phyloP scores from a whole-genome alignment of 306 rosid genomes.

The Amphicarpaea edgeworthii region DNA sequence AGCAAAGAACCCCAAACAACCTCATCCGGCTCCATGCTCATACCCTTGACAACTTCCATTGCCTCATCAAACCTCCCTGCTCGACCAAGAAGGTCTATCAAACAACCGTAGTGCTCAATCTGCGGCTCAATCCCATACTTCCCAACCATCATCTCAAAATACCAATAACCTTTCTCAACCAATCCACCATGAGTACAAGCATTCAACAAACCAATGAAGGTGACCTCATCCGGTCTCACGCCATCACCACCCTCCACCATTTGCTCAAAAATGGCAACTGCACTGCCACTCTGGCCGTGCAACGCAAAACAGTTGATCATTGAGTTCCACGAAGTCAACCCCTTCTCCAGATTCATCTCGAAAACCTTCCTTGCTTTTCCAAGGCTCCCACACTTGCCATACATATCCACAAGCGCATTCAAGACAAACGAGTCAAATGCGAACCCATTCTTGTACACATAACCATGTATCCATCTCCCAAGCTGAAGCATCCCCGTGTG shows the following conservation, averaged over 20 bases:
- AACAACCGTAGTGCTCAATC: conserved; percentile 79
- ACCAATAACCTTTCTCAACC: conserved; percentile 67
- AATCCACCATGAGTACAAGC: conserved; percentile 89
- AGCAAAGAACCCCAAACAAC: conserved; percentile 90
- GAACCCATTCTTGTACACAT: conserved; percentile 60
- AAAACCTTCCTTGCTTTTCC: conserved; percentile 66
- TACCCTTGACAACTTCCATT: conserved; percentile 62
- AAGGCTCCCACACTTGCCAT: conserved; percentile 82
- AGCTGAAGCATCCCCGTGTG: conserved; percentile 78
- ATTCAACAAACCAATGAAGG: conserved; percentile 78
- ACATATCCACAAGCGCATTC: conserved; percentile 83
- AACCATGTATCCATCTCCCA: conserved; percentile 82
- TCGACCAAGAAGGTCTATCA: conserved; percentile 84
- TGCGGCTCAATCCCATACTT: conserved; percentile 62
- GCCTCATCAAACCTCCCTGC: conserved; percentile 84
- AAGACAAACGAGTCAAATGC: conserved; percentile 57
- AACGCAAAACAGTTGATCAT: conserved; percentile 80
- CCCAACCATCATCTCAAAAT: conserved; percentile 64
- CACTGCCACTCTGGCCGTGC: conserved; percentile 64
- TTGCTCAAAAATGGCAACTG: conserved; percentile 64
- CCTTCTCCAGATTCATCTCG: conserved; percentile 56
- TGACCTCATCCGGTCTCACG: conserved; percentile 66
- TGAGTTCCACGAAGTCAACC: conserved; percentile 79
- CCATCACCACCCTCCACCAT: conserved; percentile 52
- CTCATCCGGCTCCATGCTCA: conserved; percentile 83